phyloP scores from a whole-genome alignment of 2,329 filamentous ascomycete genomes.

The Sporothrix globosa region DNA sequence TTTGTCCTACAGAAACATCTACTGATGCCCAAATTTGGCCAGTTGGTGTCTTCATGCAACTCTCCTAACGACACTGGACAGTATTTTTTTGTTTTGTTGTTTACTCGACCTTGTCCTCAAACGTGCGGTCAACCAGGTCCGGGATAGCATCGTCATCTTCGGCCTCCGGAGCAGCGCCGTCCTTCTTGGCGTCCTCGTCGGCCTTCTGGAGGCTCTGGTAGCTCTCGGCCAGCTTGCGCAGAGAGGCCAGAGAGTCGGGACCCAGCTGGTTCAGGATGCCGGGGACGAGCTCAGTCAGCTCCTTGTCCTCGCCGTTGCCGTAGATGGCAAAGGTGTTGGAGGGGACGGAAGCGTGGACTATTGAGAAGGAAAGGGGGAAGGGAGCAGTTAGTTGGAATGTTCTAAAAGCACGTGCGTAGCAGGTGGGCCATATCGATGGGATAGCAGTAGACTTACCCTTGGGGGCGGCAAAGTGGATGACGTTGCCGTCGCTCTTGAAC shows the following conservation, averaged over 20 bases:
- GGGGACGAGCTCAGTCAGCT: conserved; percentile 98
- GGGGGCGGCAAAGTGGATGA: conserved; percentile 97
- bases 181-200: conserved; percentile 76
- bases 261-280: conserved; percentile 99
- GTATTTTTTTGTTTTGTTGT: not conserved
- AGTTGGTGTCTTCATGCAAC: conserved; percentile 16
- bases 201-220: conserved; percentile 98
- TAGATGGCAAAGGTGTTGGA: conserved; percentile 99
- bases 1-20: conserved; percentile 17
- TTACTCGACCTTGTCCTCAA: conserved; percentile 97
- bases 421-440: not conserved
- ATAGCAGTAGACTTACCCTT: conserved; percentile 73
- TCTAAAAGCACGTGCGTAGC: no score
- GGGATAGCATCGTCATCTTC: conserved; percentile 92
- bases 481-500: conserved; percentile 99
- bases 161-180: conserved; percentile 76
- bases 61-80: not conserved
- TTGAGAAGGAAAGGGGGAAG: not conserved
- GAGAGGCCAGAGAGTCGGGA: conserved; percentile 94
- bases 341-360: conserved; percentile 95
- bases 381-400: conserved; percentile 5
- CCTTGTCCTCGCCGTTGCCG: conserved; percentile 98
- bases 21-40: conserved; percentile 8
- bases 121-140: conserved; percentile 96
- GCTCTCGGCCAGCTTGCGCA: conserved; percentile 98